phyloP scores from a whole-genome alignment of 306 rosid species.

The Prosopis cineraria region DNA sequence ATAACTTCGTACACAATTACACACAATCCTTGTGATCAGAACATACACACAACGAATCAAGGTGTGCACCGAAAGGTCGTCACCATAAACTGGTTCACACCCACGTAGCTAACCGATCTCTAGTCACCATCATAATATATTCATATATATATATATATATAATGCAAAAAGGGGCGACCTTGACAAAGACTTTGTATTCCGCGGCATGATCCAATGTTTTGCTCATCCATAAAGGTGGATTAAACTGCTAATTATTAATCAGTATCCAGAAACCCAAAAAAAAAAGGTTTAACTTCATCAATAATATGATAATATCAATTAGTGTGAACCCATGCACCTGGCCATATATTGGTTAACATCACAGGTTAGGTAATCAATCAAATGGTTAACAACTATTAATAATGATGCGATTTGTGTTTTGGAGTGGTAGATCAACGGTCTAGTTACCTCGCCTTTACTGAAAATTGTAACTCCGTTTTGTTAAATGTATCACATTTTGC shows the following conservation, averaged over 20 bases:
- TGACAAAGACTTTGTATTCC: constrained; percentile 37
- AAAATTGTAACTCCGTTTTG: background rate
- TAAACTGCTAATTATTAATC: constrained; percentile 20
- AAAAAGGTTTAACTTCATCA: background rate
- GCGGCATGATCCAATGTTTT: constrained; percentile 10
- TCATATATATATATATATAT: background rate
- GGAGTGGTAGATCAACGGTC: constrained; percentile 53
- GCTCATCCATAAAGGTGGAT: constrained; percentile 34
- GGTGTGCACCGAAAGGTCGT: background rate
- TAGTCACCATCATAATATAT: constrained; percentile 25
- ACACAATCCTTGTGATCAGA: no score
- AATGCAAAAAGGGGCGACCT: background rate
- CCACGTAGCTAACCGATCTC: constrained; percentile 14
- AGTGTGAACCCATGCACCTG: constrained; percentile 31
- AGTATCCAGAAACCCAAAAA: background rate
- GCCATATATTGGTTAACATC: constrained; percentile 44
- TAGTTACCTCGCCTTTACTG: background rate
- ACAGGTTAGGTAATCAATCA: constrained; percentile 70
- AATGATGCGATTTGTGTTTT: constrained; percentile 52
- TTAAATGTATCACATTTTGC: background rate
- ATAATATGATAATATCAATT: background rate
- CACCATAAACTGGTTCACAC: background rate
- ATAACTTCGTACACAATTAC: background rate
- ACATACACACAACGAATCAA: no score
- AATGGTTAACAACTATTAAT: constrained; percentile 62